Percentiles rank a stretch among this genome's conserved stretches.
These are phyloP conservation scores for Cyberlindnera euphorbiiphila DNA, from an alignment of 805 yeast genomes.

Conservation along the genomic window DNA sequence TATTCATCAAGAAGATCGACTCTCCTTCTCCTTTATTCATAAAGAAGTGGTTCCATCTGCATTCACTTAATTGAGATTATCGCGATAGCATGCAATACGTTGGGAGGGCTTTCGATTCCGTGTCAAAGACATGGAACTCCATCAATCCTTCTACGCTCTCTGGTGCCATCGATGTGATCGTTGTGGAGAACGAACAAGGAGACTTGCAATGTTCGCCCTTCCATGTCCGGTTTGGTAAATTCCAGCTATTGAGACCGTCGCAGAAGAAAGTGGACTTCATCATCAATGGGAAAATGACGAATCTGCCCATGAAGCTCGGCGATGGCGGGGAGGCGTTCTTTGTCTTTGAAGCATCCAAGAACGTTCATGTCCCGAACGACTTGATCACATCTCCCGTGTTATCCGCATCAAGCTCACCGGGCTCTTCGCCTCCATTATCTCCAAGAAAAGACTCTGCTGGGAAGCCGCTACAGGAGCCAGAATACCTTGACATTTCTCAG, in stretches of 20 bases:
- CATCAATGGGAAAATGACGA: conserved; percentile 77
- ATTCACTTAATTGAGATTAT: background rate
- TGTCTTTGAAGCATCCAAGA: conserved; percentile 79
- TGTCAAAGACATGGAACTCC: conserved; percentile 95
- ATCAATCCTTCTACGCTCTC: conserved; percentile 93
- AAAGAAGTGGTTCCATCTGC: no score
- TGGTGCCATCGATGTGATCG: conserved; percentile 96
- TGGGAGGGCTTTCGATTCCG: conserved; percentile 91
- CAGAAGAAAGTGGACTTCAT: conserved; percentile 89
- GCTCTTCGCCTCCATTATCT: conserved; percentile 25
- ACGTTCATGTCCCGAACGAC: conserved; percentile 61
- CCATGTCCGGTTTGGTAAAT: conserved; percentile 94
- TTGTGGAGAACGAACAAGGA: conserved; percentile 81
- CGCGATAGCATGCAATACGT: conserved; percentile 77
- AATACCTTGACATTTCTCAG: conserved; percentile 42
- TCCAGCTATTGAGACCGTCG: conserved; percentile 87
- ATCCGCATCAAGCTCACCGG: conserved; percentile 21
- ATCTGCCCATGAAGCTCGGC: conserved; percentile 92
- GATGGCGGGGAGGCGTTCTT: conserved; percentile 98
- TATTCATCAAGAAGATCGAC: no score
- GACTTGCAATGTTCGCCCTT: conserved; percentile 88
- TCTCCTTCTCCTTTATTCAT: no score
- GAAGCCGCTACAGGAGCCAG: conserved; percentile 40
- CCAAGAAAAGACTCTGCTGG: conserved; percentile 14
- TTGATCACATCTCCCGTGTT: conserved; percentile 42